Percentiles rank a stretch among this genome's conserved stretches.
These are phyloP conservation scores for Blepharisma japonicum DNA, from an alignment of 73 alveolate genomes.

Conservation along the genomic window DNA sequence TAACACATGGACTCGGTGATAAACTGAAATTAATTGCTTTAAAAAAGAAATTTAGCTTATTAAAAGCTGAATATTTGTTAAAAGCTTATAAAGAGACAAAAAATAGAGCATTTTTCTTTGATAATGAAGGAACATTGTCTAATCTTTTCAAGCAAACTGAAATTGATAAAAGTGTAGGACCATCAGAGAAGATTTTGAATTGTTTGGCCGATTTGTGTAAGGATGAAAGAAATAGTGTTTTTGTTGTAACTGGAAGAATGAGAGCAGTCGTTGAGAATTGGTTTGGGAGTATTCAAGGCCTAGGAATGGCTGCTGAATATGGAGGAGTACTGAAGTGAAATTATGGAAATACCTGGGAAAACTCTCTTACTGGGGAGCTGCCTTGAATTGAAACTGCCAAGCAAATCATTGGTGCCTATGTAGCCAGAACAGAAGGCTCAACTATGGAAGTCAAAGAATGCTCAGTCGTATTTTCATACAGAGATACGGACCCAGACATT, in stretches of 20 bases:
- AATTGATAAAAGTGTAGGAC: neutral
- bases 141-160: neutral
- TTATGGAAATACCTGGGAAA: slow-evolving; percentile 27
- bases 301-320: slow-evolving; percentile 65
- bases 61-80: neutral
- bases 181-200: neutral
- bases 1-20: slow-evolving; percentile 25
- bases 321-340: slow-evolving; percentile 54
- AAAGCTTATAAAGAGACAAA: slow-evolving; percentile 13
- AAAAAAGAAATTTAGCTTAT: neutral
- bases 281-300: neutral
- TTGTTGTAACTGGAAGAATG: neutral
- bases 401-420: slow-evolving; percentile 46
- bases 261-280: neutral
- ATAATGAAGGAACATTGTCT: slow-evolving; percentile 16
- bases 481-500: slow-evolving; percentile 56
- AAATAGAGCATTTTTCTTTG: slow-evolving; percentile 15
- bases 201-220: neutral
- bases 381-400: slow-evolving; percentile 29
- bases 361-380: slow-evolving; percentile 27
- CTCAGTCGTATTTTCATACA: slow-evolving; percentile 49
- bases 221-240: neutral
- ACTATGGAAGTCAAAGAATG: slow-evolving; percentile 62
- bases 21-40: slow-evolving; percentile 22
- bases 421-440: slow-evolving; percentile 70